phyloP scores from a whole-genome alignment of 768 basidiomycete species.

The Pholiota conissans region DNA sequence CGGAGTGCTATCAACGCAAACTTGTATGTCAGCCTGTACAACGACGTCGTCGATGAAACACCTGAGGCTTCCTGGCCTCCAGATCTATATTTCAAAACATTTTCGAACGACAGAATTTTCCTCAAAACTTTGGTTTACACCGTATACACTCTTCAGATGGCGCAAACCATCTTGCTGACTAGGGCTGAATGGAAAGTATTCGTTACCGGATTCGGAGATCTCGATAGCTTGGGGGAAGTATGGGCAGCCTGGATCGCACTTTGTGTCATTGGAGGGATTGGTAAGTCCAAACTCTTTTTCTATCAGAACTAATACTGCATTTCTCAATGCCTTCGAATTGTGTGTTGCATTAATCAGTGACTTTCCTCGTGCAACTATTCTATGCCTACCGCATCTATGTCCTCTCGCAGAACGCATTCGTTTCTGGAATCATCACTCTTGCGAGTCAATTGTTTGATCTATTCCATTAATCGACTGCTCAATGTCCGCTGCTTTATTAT shows the following conservation, averaged over 20 bases:
- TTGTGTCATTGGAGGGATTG: slow-evolving; percentile 3
- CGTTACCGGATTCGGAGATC: not conserved
- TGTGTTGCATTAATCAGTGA: not conserved
- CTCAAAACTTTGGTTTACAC: slow-evolving; percentile 1
- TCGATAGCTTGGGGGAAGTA: not conserved
- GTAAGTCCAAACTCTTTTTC: not conserved
- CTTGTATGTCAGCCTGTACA: too few relatives aligned
- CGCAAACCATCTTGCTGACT: slow-evolving; percentile 1
- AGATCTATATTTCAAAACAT: slow-evolving; percentile 7
- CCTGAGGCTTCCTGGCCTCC: too few relatives aligned
- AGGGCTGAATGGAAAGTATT: not conserved
- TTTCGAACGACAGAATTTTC: not conserved
- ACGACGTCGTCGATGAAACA: too few relatives aligned
- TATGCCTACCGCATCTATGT: slow-evolving; percentile 7
- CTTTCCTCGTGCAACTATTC: slow-evolving; percentile 6
- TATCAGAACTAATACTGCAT: not conserved
- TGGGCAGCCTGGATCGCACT: slow-evolving; percentile 2
- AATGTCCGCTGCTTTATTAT: not conserved
- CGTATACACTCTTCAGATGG: slow-evolving; percentile 1
- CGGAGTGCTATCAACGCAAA: too few relatives aligned
- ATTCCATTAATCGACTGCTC: not conserved
- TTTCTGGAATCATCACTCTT: not conserved
- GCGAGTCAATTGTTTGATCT: not conserved
- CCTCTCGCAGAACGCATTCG: not conserved
- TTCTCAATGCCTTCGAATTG: not conserved